Evolutionary conservation across 2,329 filamentous ascomycete genomes (phyloP), one percentile per base, ranked within the genome.

Genomic region (Raffaelea arxii): DNA sequence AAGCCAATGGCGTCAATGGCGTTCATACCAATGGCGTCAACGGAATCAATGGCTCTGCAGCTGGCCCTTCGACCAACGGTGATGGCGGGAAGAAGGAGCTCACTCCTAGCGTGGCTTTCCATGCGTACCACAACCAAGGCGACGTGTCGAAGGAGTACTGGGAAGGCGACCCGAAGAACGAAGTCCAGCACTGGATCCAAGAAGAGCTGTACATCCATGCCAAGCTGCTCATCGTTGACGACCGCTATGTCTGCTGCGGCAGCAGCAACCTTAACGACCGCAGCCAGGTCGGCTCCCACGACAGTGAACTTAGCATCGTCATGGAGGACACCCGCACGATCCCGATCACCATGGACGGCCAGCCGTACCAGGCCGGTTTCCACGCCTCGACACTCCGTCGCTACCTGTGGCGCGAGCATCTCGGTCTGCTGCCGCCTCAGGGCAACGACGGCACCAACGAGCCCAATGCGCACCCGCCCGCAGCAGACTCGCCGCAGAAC

Each of bases 191-290:
- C 60, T 94, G 92, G 71, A 83, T 97, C 49, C 91, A 95, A 60
- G 92, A 98, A 62, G 91, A 98, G 63, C 76, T 97, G 2, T 98
- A 98, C 62, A 83, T 97, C 41, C 92, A 98, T 62, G 85, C 81
- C 24, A 98, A 97, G 67, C 74, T 96, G 30, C 75, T 92, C 54
- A 91, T 96, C 54, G 84, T 84, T 2, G 90, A 97, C 59, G 91
- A 97, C 62, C 80, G 81, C 46, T 75, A 88, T 41, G 88, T 86
- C 2, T 79, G 96, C 45, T 92, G 88, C 59, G 88, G 88, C 18
- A 89, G 83, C 23, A 87, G 86, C 53, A 97, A 96, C 64, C 74
- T 96, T 56, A 97, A 96, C 62, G 91, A 97, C 61, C 83, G 91
- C 45, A 80, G 86, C 43, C 90, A 95, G 64, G 68, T 92, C 5